phyloP scores from a whole-genome alignment of 805 yeast species.

The Wickerhamiella azymoides region DNA sequence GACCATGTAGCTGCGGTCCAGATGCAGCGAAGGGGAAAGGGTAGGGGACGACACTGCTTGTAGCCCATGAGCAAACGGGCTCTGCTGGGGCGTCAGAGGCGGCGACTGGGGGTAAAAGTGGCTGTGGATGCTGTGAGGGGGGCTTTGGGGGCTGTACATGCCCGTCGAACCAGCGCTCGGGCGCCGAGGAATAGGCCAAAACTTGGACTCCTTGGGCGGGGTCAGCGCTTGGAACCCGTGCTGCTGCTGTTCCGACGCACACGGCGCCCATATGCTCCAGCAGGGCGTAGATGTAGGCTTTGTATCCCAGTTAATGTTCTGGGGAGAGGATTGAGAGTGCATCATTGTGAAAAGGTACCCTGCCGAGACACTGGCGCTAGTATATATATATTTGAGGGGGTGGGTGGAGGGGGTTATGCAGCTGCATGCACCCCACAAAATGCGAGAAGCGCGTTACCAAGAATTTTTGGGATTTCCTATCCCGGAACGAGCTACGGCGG shows the following conservation, averaged over 20 bases:
- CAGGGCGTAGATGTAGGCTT: conserved; percentile 11
- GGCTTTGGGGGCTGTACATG: too few species aligned
- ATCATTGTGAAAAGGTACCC: neutral
- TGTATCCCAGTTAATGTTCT: conserved; percentile 3
- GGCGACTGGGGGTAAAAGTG: conserved; percentile 1
- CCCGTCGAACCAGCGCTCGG: neutral
- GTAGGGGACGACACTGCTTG: neutral
- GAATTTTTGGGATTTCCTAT: too few species aligned
- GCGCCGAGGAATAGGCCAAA: conserved; percentile 2
- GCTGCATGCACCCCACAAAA: conserved; percentile 10
- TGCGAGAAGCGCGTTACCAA: neutral
- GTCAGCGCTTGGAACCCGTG: neutral
- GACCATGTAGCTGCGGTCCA: conserved; percentile 6
- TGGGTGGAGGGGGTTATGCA: conserved; percentile 1
- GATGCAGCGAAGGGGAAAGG: too few species aligned
- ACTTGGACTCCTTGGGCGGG: conserved; percentile 3
- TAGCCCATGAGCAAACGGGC: neutral
- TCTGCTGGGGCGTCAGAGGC: conserved; percentile 8
- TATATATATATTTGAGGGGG: neutral
- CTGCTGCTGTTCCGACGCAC: neutral
- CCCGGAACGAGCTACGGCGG: too few species aligned
- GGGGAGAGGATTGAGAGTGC: neutral
- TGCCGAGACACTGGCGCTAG: neutral
- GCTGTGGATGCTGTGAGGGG: neutral
- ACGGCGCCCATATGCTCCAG: conserved; percentile 14